phyloP scores from a whole-genome alignment of 1,139 yeast genomes.

The Diutina siamensis region DNA sequence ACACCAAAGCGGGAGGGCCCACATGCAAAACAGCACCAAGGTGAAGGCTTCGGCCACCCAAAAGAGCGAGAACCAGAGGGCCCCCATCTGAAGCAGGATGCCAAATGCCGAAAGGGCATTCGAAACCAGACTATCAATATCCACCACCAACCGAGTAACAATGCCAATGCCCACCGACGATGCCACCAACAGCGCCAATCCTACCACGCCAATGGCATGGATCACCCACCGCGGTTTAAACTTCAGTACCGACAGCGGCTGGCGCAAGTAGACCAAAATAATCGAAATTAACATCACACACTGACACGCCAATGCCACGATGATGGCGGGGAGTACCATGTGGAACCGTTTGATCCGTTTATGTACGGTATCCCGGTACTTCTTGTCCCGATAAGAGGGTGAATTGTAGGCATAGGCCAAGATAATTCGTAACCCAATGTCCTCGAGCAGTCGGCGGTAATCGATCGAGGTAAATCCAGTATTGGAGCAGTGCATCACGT shows the following conservation, averaged over 20 bases:
- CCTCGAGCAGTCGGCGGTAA: background rate
- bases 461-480: background rate
- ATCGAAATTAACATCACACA: background rate
- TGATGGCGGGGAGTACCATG: background rate
- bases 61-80: background rate
- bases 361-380: background rate
- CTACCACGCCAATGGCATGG: background rate
- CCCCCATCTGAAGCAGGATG: background rate
- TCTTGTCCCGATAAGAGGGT: background rate
- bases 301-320: background rate
- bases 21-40: background rate
- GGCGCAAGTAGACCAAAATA: background rate
- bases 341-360: background rate
- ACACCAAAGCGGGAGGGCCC: slow-evolving; percentile 1
- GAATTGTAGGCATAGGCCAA: slow-evolving; percentile 1
- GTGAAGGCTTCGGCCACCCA: background rate
- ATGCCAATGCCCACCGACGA: slow-evolving; percentile 1
- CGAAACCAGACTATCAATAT: background rate
- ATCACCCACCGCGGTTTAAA: slow-evolving; percentile 1
- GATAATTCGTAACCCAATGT: background rate
- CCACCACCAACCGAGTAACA: background rate
- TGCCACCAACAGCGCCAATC: background rate
- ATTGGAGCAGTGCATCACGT: background rate
- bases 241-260: background rate
- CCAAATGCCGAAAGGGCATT: background rate